These are phyloP conservation scores for Monosporozyma aquatica DNA, from an alignment of 805 yeast genomes.

Conservation along the genomic window DNA sequence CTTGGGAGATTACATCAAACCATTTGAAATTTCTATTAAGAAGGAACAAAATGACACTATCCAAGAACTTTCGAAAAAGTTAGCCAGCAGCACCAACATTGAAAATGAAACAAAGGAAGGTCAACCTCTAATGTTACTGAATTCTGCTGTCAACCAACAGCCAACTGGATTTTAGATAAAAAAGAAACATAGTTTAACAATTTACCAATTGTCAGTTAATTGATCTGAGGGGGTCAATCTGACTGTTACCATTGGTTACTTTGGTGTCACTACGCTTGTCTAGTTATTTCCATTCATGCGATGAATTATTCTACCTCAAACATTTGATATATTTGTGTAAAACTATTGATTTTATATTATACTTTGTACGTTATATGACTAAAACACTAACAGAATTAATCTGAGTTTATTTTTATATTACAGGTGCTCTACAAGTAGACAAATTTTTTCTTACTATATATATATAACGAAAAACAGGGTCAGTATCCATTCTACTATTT, in stretches of 20 bases:
- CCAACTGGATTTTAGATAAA: conserved; percentile 70
- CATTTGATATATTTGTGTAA: conserved; percentile 1
- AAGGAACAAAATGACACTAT: conserved; percentile 68
- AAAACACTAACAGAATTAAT: too few relatives aligned
- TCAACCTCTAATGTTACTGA: conserved; percentile 74
- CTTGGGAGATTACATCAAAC: conserved; percentile 78
- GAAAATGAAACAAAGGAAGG: conserved; percentile 46
- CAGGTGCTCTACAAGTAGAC: neutral
- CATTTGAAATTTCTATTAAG: conserved; percentile 77
- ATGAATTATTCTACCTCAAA: neutral
- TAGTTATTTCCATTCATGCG: too few relatives aligned
- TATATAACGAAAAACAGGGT: too few relatives aligned
- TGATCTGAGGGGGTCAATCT: conserved; percentile 7
- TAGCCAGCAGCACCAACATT: conserved; percentile 51
- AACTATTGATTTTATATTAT: conserved; percentile 1
- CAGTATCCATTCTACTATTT: too few relatives aligned
- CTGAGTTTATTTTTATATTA: conserved; percentile 1
- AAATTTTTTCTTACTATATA: too few relatives aligned
- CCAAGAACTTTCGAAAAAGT: conserved; percentile 56
- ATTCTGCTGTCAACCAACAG: conserved; percentile 65
- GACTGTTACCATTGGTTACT: too few relatives aligned
- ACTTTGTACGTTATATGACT: conserved; percentile 1
- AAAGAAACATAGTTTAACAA: conserved; percentile 12
- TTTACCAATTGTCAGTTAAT: too few relatives aligned
- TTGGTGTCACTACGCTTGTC: too few relatives aligned